Evolutionary conservation across 1,284 basidiomycete genomes (phyloP).

Genomic region (Testicularia cyperi): DNA sequence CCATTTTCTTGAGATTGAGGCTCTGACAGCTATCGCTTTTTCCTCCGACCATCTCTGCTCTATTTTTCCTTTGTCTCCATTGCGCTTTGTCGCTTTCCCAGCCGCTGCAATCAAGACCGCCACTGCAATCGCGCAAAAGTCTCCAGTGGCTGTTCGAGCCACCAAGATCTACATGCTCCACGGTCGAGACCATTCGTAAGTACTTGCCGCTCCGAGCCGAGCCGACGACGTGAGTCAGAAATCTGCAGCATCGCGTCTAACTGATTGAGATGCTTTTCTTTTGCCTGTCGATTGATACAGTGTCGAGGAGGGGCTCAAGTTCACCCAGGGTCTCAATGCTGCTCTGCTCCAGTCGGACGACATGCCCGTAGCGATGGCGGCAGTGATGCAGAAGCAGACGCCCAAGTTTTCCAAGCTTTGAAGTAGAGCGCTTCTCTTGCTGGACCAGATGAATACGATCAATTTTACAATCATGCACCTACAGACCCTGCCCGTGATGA

Average conservation of each 20-base stretch:
- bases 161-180: conserved; percentile 78
- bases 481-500: no score
- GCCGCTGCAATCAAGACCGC: conserved; percentile 71
- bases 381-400: conserved; percentile 61
- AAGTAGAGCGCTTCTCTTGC: no score
- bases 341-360: conserved; percentile 72
- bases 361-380: conserved; percentile 62
- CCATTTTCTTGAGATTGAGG: no score
- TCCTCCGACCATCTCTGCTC: no score
- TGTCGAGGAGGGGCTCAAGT: conserved; percentile 75
- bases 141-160: conserved; percentile 76
- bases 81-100: conserved; percentile 14
- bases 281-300: conserved; percentile 46
- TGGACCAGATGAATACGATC: no score
- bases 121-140: conserved; percentile 71
- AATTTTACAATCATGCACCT: no score
- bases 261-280: not conserved
- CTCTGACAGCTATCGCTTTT: no score
- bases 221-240: no score
- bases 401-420: conserved; percentile 58
- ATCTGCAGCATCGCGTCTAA: no score
- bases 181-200: conserved; percentile 70
- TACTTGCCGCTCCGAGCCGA: no score
- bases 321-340: conserved; percentile 77
- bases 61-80: not conserved